phyloP scores from a whole-genome alignment of 2,329 filamentous ascomycete species.

The Cadophora malorum region DNA sequence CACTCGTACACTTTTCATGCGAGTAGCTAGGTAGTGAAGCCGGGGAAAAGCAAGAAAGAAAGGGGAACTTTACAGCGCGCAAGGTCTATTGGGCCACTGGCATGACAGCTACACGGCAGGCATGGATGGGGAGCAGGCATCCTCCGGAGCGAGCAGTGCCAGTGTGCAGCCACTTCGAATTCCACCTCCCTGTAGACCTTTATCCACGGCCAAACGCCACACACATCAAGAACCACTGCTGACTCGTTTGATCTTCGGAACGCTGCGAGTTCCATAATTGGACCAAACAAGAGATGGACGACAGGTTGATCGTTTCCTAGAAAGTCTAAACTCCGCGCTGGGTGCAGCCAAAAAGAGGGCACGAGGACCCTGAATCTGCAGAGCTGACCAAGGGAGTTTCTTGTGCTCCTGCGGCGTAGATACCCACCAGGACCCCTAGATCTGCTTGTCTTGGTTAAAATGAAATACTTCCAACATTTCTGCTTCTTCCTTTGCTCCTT shows the following conservation, averaged over 20 bases:
- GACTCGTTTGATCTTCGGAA: background rate
- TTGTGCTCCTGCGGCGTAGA: background rate
- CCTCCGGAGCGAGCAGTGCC: background rate
- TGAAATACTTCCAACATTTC: constrained; percentile 1
- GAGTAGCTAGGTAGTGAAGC: background rate
- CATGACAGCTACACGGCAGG: background rate
- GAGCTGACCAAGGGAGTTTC: background rate
- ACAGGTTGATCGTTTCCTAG: background rate
- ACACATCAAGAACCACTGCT: background rate
- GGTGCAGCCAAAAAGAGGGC: background rate
- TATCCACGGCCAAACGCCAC: background rate
- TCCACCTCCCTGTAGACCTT: background rate
- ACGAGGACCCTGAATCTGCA: constrained; percentile 12
- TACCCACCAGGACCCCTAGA: constrained; percentile 3
- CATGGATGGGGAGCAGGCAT: background rate
- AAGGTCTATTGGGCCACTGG: background rate
- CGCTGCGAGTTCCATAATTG: background rate
- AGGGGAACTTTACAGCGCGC: background rate
- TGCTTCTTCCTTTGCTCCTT: constrained; percentile 8
- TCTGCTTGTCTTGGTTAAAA: background rate
- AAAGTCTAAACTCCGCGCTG: background rate
- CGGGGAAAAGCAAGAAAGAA: background rate
- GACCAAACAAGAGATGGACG: background rate
- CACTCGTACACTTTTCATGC: background rate
- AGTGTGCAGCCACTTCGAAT: too few species aligned